phyloP scores from a whole-genome alignment of 2,329 filamentous ascomycete species.

The Erysiphe pulchra region DNA sequence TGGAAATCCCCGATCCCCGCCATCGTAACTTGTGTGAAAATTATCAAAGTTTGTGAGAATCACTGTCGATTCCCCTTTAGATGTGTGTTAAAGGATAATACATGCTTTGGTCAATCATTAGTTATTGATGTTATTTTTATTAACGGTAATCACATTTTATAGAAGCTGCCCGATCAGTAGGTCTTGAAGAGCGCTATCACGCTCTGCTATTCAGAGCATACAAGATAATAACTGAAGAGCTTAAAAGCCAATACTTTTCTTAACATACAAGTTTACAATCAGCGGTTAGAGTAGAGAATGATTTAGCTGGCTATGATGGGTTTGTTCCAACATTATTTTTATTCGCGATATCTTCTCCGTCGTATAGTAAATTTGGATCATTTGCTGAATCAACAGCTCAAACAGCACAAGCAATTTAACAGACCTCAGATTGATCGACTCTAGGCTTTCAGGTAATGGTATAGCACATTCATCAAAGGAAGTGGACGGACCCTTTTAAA shows the following conservation, averaged over 20 bases:
- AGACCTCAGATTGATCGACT: not conserved
- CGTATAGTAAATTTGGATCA: not conserved
- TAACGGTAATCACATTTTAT: not conserved
- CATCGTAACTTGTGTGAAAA: not conserved
- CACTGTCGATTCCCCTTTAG: not conserved
- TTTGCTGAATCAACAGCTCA: not conserved
- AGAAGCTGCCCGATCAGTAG: not conserved
- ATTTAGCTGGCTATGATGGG: not conserved
- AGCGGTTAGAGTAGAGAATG: not conserved
- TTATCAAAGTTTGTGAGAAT: not conserved
- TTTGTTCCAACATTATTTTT: not conserved
- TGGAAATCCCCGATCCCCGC: not conserved
- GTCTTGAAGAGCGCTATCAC: not conserved
- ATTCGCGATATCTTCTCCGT: not conserved
- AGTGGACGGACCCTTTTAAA: not conserved
- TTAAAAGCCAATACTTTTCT: not conserved
- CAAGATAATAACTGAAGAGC: not conserved
- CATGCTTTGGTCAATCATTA: not conserved
- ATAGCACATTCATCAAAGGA: not conserved
- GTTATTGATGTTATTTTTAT: conserved; percentile 1
- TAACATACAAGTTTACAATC: not conserved
- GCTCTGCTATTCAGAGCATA: not conserved
- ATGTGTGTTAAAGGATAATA: not conserved
- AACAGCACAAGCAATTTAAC: not conserved
- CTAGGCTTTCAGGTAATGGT: not conserved